Percentiles rank a stretch among this genome's conserved stretches.
Conservation (phyloP, 2,329 filamentous ascomycete species). For the Verticillium longisporum region DNA sequence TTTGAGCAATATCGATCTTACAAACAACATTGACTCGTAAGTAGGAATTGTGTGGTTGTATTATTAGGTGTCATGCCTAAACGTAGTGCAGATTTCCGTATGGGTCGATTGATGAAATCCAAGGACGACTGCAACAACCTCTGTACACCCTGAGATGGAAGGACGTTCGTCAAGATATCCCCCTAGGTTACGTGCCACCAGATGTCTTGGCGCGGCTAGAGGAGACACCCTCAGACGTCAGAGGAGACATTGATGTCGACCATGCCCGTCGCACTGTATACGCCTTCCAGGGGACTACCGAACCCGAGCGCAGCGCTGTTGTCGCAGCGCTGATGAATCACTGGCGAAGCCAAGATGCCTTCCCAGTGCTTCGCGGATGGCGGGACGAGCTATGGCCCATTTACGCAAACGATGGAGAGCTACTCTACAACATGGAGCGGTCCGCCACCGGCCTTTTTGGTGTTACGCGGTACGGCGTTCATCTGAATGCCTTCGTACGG, state of each 20-base stretch:
- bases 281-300: slow-evolving; percentile 52
- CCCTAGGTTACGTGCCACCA: slow-evolving; percentile 56
- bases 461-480: slow-evolving; percentile 69
- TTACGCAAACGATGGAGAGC: slow-evolving; percentile 54
- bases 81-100: slow-evolving; percentile 66
- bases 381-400: slow-evolving; percentile 75
- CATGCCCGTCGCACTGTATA: slow-evolving; percentile 53
- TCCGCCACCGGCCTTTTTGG: slow-evolving; percentile 68
- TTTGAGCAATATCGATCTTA: slow-evolving; percentile 40
- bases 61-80: background rate
- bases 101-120: slow-evolving; percentile 50
- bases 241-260: slow-evolving; percentile 57
- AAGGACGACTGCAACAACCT: slow-evolving; percentile 47
- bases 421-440: slow-evolving; percentile 73
- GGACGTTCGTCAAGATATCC: slow-evolving; percentile 54
- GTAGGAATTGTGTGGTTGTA: slow-evolving; percentile 14
- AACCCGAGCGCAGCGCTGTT: slow-evolving; percentile 53
- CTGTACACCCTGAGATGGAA: slow-evolving; percentile 62
- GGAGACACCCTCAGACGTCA: slow-evolving; percentile 38
- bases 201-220: slow-evolving; percentile 42
- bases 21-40: slow-evolving; percentile 49
- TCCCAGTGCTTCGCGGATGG: slow-evolving; percentile 72
- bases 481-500: slow-evolving; percentile 68
- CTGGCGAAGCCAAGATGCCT: slow-evolving; percentile 65
- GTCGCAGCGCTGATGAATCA: slow-evolving; percentile 52